Conservation (phyloP, 1,284 basidiomycete genomes). For the Moniliophthora roreri region DNA sequence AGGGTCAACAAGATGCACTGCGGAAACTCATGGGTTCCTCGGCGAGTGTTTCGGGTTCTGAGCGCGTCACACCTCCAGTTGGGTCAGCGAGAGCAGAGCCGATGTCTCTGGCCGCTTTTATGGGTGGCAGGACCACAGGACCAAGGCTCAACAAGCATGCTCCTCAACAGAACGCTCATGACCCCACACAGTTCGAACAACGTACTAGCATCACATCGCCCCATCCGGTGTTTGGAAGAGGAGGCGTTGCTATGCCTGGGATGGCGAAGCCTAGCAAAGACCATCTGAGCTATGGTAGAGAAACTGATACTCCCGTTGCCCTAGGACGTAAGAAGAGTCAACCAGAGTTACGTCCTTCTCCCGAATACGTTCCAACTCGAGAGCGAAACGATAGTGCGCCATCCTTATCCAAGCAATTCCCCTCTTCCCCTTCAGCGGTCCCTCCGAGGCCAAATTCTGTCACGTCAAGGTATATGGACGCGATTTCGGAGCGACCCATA, state of each 20-base stretch:
- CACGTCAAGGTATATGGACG: conserved; percentile 36
- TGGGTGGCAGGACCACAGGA: conserved; percentile 70
- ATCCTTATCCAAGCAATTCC: background rate
- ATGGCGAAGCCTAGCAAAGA: conserved; percentile 33
- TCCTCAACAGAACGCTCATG: conserved; percentile 66
- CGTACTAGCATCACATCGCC: conserved; percentile 47
- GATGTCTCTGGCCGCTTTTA: conserved; percentile 74
- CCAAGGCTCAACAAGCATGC: conserved; percentile 70
- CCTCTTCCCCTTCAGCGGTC: background rate
- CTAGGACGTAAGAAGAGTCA: too few relatives aligned
- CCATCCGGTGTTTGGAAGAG: conserved; percentile 73
- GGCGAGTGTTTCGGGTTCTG: conserved; percentile 10
- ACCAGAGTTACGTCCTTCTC: too few relatives aligned
- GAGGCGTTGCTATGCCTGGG: conserved; percentile 73
- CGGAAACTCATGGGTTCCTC: conserved; percentile 35
- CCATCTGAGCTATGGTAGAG: too few relatives aligned
- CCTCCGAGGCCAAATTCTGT: conserved; percentile 32
- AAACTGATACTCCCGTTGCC: too few relatives aligned
- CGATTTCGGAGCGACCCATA: conserved; percentile 26
- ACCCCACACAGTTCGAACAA: conserved; percentile 67
- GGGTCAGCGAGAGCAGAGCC: conserved; percentile 31
- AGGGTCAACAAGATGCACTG: conserved; percentile 45
- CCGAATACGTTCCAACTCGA: too few relatives aligned
- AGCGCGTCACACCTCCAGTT: conserved; percentile 15
- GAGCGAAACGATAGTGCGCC: background rate